phyloP scores from a whole-genome alignment of 2,329 filamentous ascomycete genomes.

The Helicocarpus griseus region DNA sequence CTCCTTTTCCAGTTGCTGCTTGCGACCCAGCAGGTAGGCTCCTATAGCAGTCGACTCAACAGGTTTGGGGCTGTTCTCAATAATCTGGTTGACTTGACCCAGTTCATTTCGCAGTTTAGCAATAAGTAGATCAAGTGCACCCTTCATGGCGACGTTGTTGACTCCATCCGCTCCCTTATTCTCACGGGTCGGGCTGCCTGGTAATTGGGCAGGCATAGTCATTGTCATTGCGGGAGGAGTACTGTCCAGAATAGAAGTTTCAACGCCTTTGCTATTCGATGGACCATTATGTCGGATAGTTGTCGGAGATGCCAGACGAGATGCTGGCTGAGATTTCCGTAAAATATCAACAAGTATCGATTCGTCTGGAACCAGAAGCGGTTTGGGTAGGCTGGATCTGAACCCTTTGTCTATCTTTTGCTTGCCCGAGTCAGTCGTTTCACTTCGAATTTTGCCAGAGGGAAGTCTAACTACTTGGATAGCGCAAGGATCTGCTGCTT shows the following conservation, averaged over 20 bases:
- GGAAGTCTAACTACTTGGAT: conserved; percentile 12
- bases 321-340: neutral
- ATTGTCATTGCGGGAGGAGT: neutral
- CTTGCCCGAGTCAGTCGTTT: conserved; percentile 7
- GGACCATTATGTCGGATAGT: neutral
- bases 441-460: conserved; percentile 3
- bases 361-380: conserved; percentile 1
- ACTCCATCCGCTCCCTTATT: neutral
- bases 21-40: neutral
- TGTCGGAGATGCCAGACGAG: neutral
- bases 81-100: conserved; percentile 1
- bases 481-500: conserved; percentile 2
- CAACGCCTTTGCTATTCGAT: neutral
- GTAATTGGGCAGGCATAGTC: neutral
- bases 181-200: neutral
- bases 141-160: neutral
- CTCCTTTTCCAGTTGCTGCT: neutral
- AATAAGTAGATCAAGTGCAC: neutral
- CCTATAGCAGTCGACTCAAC: neutral
- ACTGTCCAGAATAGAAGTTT: neutral
- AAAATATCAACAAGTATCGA: conserved; percentile 15
- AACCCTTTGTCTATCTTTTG: conserved; percentile 13
- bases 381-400: conserved; percentile 15
- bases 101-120: neutral
- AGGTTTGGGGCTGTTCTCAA: neutral